These are phyloP conservation scores for Alternaria metachromatica DNA, from an alignment of 2,329 filamentous ascomycete species.

Conservation along the genomic window DNA sequence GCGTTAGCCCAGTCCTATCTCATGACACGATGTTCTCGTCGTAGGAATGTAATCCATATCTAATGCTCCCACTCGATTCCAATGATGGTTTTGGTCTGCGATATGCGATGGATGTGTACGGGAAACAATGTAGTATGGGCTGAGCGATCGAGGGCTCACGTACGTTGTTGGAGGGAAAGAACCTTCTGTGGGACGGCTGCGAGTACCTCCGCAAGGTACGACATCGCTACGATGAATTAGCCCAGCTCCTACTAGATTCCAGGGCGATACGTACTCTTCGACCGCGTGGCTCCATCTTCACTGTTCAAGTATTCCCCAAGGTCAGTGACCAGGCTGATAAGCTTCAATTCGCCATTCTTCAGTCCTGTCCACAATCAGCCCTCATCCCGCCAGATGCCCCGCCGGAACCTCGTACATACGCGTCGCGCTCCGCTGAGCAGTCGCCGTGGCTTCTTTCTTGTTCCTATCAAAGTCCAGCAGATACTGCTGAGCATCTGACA, in stretches of 20 bases:
- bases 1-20: background rate
- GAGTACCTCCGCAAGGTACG: slow-evolving; percentile 60
- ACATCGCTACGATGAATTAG: slow-evolving; percentile 48
- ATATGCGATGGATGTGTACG: background rate
- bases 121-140: background rate
- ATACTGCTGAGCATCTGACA: slow-evolving; percentile 62
- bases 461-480: slow-evolving; percentile 58
- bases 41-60: background rate
- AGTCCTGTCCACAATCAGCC: slow-evolving; percentile 56
- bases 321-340: slow-evolving; percentile 68
- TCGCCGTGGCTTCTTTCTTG: slow-evolving; percentile 53
- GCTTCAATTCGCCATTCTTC: slow-evolving; percentile 64
- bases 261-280: slow-evolving; percentile 57
- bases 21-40: background rate
- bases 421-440: slow-evolving; percentile 53
- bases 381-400: slow-evolving; percentile 17
- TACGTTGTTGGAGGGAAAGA: slow-evolving; percentile 65
- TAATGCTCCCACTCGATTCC: background rate
- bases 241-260: slow-evolving; percentile 5
- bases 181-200: slow-evolving; percentile 60
- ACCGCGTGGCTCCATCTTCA: slow-evolving; percentile 65
- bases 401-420: slow-evolving; percentile 34
- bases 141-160: slow-evolving; percentile 16
- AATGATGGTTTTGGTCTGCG: background rate
- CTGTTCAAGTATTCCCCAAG: slow-evolving; percentile 72